Evolutionary conservation across 148 eudicot species (phyloP).

Genomic region (Silene uniflora): DNA sequence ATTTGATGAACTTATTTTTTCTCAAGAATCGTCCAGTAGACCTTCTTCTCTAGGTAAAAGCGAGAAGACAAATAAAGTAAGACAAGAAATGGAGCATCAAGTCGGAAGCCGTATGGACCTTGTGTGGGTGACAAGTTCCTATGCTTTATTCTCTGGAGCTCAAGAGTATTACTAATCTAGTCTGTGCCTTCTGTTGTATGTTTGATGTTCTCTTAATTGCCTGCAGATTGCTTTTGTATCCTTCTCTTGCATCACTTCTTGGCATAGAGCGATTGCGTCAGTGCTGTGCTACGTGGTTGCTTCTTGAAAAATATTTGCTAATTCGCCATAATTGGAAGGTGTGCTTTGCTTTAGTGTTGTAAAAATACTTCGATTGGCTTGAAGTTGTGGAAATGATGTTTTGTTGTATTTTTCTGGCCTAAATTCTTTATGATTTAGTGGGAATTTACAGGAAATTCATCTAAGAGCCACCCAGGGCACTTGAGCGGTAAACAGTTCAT

Average conservation of each 20-base stretch:
- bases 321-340: constrained; percentile 87
- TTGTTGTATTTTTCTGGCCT: constrained; percentile 19
- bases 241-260: constrained; percentile 87
- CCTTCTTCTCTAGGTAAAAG: constrained; percentile 43
- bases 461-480: constrained; percentile 44
- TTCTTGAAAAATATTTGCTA: constrained; percentile 85
- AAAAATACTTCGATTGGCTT: constrained; percentile 3
- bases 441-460: constrained; percentile 70
- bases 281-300: constrained; percentile 94
- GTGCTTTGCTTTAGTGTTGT: constrained; percentile 25
- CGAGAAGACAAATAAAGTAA: constrained; percentile 10
- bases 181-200: constrained; percentile 10
- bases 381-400: constrained; percentile 3
- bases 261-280: constrained; percentile 96
- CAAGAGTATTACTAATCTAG: background rate
- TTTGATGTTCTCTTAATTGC: constrained; percentile 19
- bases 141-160: constrained; percentile 4
- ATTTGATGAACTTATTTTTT: constrained; percentile 86
- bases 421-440: constrained; percentile 53
- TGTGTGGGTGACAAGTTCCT: constrained; percentile 57
- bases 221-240: constrained; percentile 80
- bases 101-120: constrained; percentile 75
- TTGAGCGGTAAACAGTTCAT: constrained; percentile 34
- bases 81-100: constrained; percentile 37
- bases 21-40: constrained; percentile 52